phyloP scores from a whole-genome alignment of 345 rosid genomes.

The Anastatica hierochuntica region DNA sequence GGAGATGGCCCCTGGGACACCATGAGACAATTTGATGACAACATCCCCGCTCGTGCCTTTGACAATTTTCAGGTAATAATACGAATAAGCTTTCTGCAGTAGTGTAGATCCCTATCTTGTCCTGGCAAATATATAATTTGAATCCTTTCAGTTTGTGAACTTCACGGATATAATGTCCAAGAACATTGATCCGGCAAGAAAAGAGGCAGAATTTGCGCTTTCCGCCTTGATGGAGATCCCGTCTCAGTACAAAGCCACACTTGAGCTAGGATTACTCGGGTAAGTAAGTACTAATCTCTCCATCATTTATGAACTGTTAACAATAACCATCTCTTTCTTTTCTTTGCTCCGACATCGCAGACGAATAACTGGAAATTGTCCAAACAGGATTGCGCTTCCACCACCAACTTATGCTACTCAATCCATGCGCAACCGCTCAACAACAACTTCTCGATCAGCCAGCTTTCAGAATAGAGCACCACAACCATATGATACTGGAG shows the following conservation, averaged over 20 bases:
- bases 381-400: constrained; percentile 64
- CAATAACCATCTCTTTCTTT: not conserved
- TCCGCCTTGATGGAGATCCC: constrained; percentile 94
- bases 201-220: constrained; percentile 72
- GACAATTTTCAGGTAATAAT: constrained; percentile 59
- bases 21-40: constrained; percentile 91
- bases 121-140: not conserved
- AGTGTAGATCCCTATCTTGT: not conserved
- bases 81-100: not conserved
- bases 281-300: constrained; percentile 20
- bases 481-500: constrained; percentile 14
- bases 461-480: constrained; percentile 21
- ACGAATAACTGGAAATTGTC: constrained; percentile 34
- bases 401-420: constrained; percentile 46
- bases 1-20: constrained; percentile 98
- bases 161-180: constrained; percentile 83
- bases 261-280: constrained; percentile 73
- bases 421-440: constrained; percentile 31
- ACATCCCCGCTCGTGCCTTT: constrained; percentile 77
- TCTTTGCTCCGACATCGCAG: constrained; percentile 21
- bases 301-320: not conserved
- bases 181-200: constrained; percentile 44
- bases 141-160: constrained; percentile 55
- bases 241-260: constrained; percentile 73
- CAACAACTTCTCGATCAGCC: constrained; percentile 35